Evolutionary conservation across 192 early-diverging fungal genomes (phyloP), one percentile per base, ranked within the genome.

Genomic region (Coemansia nantahalensis): DNA sequence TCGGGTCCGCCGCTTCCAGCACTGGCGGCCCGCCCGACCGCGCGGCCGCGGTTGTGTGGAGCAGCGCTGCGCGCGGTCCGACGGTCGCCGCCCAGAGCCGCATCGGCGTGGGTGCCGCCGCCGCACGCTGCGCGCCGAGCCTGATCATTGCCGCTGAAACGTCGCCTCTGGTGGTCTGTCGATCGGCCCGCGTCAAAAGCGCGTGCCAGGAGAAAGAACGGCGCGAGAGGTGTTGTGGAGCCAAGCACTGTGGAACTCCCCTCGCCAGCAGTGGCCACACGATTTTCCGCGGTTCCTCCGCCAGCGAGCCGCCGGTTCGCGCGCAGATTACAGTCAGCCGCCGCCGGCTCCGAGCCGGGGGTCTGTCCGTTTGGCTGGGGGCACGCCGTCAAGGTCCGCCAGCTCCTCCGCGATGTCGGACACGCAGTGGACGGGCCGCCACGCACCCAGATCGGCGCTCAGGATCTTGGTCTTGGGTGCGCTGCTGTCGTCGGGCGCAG

Each of bases 1-100:
- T 69, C 11, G 73, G 73, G 19, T 77, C 73, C 18, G 48, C 37
- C 22, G 59, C 60, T 3, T 21, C 17, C 4, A 43, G 1, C 12
- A 5, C 15, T 31, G 16, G 50, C 38, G 18, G 5, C 4, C 31
- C 17, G 50, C 11, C 19, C 4, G 10, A 10, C 1, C 50, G 39
- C 9, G 31, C 13, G 18, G 12, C 26, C 0, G 50, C 49, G 8
- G 49, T 31, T 18, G 49, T 40, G 49, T 51, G 49, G 11, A 51
- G 18, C 17, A n/a, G n/a, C 24, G 8, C 43, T 3, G 43, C 3
- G 15, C 22, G 22, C 13, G 2, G 43, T 30, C 7, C n/a, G 16
- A 16, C 28, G 43, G 14, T 10, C 15, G 9, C 12, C 28, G 14
- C 10, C 43, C 5, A 15, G 22, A 45, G 24, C 23, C 15, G 23